Conservation (phyloP, 2,329 filamentous ascomycete species). For the Balansia obtecta region DNA sequence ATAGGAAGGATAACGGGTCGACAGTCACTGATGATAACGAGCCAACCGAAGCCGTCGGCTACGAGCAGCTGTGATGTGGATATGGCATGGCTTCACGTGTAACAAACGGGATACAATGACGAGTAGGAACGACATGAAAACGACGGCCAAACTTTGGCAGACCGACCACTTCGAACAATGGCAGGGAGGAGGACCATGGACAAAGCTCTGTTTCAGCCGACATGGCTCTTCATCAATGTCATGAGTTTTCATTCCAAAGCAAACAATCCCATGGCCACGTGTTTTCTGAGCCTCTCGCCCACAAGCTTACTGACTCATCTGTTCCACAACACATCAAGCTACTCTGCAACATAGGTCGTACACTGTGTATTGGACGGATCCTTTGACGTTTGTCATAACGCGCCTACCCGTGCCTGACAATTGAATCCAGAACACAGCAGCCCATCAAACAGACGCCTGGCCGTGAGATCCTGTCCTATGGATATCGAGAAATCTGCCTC, state of each 20-base stretch:
- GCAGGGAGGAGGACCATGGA: not conserved
- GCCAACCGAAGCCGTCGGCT: not conserved
- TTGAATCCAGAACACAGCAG: conserved; percentile 1
- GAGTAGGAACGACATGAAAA: not conserved
- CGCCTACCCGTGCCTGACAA: conserved; percentile 2
- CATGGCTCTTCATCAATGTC: not conserved
- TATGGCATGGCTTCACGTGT: conserved; percentile 1
- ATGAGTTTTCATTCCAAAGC: not conserved
- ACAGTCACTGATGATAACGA: not conserved
- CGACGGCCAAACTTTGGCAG: not conserved
- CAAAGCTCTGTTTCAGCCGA: not conserved
- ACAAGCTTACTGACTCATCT: conserved; percentile 1
- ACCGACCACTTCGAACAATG: not conserved
- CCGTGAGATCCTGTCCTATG: not conserved
- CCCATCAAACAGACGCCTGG: not conserved
- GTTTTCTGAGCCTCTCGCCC: not conserved
- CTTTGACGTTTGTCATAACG: conserved; percentile 6
- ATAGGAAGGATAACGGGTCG: not conserved
- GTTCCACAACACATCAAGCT: conserved; percentile 4
- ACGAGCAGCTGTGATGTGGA: conserved; percentile 1
- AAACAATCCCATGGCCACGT: conserved; percentile 3
- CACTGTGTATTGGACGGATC: conserved; percentile 1
- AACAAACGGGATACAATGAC: not conserved
- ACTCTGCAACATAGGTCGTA: not conserved
- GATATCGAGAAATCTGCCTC: not conserved